Evolutionary conservation across 2,329 filamentous ascomycete species (phyloP).

Genomic region (Penicillium olsonii): DNA sequence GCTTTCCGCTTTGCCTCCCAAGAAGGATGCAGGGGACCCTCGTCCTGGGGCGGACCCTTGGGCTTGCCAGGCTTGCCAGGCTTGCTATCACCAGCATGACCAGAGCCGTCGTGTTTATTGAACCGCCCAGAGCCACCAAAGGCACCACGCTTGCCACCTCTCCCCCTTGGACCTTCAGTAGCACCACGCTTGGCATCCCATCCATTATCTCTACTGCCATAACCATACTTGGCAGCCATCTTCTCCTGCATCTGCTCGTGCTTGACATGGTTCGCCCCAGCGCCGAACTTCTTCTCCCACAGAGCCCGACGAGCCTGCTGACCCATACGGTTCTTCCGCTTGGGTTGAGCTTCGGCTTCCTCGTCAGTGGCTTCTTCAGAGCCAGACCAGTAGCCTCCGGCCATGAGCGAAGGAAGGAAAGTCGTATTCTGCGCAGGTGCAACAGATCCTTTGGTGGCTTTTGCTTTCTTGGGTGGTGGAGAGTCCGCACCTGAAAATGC

Average conservation of each 20-base stretch:
- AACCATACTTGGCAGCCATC: constrained; percentile 30
- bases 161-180: constrained; percentile 33
- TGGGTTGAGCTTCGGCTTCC: constrained; percentile 33
- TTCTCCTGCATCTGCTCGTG: constrained; percentile 43
- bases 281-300: constrained; percentile 64
- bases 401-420: constrained; percentile 63
- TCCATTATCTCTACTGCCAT: constrained; percentile 49
- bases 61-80: constrained; percentile 19
- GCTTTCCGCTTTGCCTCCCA: constrained; percentile 65
- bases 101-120: constrained; percentile 10
- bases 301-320: constrained; percentile 63
- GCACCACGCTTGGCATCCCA: constrained; percentile 64
- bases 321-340: constrained; percentile 62
- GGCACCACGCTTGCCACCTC: constrained; percentile 23
- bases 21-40: constrained; percentile 62
- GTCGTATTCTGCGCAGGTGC: constrained; percentile 45
- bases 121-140: constrained; percentile 13
- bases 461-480: constrained; percentile 28
- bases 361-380: constrained; percentile 57
- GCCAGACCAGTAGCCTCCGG: constrained; percentile 65
- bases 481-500: constrained; percentile 19
- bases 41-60: constrained; percentile 38
- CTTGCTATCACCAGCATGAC: constrained; percentile 21
- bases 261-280: constrained; percentile 59
- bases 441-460: constrained; percentile 18